Evolutionary conservation across 1,139 yeast species (phyloP).

Genomic region (Sugiyamaella japonica): DNA sequence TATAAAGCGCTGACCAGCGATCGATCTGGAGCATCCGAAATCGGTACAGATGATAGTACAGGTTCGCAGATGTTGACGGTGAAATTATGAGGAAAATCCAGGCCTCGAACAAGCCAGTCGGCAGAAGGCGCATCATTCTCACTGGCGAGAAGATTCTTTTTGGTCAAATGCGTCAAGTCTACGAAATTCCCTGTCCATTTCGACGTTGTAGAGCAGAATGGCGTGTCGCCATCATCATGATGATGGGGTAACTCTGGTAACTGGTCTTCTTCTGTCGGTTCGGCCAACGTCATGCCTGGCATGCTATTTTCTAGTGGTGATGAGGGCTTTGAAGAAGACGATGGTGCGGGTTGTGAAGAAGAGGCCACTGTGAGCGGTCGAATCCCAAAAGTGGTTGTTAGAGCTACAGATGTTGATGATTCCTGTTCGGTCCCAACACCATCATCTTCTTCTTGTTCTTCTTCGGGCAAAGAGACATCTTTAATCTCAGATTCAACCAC

Average conservation of each 20-base stretch:
- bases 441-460: too few species aligned
- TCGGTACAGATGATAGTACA: constrained; percentile 41
- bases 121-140: neutral
- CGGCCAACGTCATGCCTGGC: too few species aligned
- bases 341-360: neutral
- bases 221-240: constrained; percentile 15
- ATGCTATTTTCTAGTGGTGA: neutral
- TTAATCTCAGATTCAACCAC: too few species aligned
- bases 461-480: too few species aligned
- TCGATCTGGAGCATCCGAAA: constrained; percentile 42
- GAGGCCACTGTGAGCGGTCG: too few species aligned
- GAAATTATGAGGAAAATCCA: constrained; percentile 70
- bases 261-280: neutral
- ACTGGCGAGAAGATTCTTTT: neutral
- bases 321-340: neutral
- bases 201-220: constrained; percentile 34
- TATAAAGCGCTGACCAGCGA: constrained; percentile 65
- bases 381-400: too few species aligned
- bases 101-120: constrained; percentile 67
- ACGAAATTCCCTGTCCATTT: constrained; percentile 38
- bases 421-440: too few species aligned
- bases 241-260: neutral
- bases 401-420: too few species aligned
- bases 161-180: constrained; percentile 35
- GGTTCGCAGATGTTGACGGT: constrained; percentile 76